Conservation (phyloP, 225 moss, liverwort and hornwort genomes). For the Marchantia polymorpha region DNA sequence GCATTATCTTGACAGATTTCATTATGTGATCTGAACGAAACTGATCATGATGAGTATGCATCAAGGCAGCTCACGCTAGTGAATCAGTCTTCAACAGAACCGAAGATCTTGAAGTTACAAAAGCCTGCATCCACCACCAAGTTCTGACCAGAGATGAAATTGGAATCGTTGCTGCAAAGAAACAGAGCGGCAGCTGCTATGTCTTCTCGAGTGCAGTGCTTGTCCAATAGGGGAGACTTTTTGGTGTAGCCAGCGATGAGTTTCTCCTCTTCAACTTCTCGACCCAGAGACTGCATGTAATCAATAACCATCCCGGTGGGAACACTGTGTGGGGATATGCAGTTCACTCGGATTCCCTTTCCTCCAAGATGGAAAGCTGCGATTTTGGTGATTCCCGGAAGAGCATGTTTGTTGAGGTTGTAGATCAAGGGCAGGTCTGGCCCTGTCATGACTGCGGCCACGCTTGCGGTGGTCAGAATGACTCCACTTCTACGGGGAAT, state of each 20-base stretch:
- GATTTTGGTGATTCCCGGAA: slow-evolving; percentile 2
- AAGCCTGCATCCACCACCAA: slow-evolving; percentile 13
- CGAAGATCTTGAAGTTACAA: background rate
- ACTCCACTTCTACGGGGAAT: background rate
- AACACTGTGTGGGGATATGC: background rate
- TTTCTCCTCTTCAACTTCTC: background rate
- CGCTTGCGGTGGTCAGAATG: slow-evolving; percentile 18
- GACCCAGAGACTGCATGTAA: background rate
- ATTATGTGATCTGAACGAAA: too few relatives aligned
- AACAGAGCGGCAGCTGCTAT: slow-evolving; percentile 20
- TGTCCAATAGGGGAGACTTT: background rate
- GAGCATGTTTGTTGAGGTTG: slow-evolving; percentile 5
- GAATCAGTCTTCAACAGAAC: too few relatives aligned
- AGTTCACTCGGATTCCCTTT: slow-evolving; percentile 27
- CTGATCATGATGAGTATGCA: too few relatives aligned
- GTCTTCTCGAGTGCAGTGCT: background rate
- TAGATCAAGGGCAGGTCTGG: background rate
- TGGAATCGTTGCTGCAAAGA: slow-evolving; percentile 18
- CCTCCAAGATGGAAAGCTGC: slow-evolving; percentile 11
- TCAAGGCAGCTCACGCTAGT: too few relatives aligned
- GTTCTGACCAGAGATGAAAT: slow-evolving; percentile 19
- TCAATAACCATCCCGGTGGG: background rate
- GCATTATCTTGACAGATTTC: too few relatives aligned
- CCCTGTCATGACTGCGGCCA: background rate
- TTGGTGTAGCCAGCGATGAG: background rate